phyloP scores from a whole-genome alignment of 2,329 filamentous ascomycete genomes.

The Hymenoscyphus albidus region DNA sequence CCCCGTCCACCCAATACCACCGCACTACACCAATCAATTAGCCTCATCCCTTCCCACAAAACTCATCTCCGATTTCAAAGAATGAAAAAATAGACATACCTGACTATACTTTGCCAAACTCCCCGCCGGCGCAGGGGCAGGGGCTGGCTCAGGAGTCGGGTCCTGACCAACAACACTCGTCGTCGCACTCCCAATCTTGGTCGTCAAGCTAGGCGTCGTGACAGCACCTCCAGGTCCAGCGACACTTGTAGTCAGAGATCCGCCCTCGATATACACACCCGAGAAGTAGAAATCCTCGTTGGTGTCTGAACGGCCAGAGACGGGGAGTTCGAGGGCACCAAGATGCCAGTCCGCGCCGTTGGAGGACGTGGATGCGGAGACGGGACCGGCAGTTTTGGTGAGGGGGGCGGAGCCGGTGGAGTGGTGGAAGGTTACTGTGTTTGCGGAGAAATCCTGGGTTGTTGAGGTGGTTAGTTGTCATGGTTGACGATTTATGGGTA shows the following conservation, averaged over 20 bases:
- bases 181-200: conserved; percentile 3
- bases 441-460: conserved; percentile 52
- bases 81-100: neutral
- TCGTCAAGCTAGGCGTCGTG: neutral
- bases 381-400: conserved; percentile 54
- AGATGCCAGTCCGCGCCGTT: conserved; percentile 72
- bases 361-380: conserved; percentile 56
- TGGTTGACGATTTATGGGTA: no score
- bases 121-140: conserved; percentile 10
- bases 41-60: neutral
- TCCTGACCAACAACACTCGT: neutral
- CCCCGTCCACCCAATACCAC: conserved; percentile 27
- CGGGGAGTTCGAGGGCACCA: conserved; percentile 62
- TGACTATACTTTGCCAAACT: conserved; percentile 19
- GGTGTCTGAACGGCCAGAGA: conserved; percentile 48
- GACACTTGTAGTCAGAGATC: conserved; percentile 41
- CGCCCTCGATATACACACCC: conserved; percentile 66
- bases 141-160: neutral
- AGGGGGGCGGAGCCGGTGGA: conserved; percentile 58
- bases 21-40: conserved; percentile 21
- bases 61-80: neutral
- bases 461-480: neutral
- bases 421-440: conserved; percentile 66
- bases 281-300: conserved; percentile 69
- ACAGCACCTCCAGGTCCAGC: conserved; percentile 34